Conservation (phyloP, 495 filamentous ascomycete genomes). For the Zalerion maritima region DNA sequence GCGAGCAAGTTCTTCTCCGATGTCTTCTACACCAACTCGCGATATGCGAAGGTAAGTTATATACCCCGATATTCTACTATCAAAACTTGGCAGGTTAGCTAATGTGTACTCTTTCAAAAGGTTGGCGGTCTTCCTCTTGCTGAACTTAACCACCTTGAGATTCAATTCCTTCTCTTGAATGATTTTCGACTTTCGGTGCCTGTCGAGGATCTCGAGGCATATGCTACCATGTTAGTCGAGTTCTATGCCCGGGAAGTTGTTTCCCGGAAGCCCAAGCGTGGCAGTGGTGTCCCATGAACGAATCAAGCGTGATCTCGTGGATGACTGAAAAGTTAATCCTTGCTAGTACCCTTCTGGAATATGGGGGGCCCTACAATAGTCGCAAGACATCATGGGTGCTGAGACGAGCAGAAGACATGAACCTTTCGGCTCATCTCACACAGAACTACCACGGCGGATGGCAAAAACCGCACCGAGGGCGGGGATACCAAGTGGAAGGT, state of each 20-base stretch:
- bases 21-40: conserved; percentile 97
- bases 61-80: conserved; percentile 1
- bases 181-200: conserved; percentile 92
- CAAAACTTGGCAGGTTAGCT: conserved; percentile 1
- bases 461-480: too few relatives aligned
- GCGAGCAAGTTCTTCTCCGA: conserved; percentile 99
- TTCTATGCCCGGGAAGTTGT: conserved; percentile 93
- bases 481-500: too few relatives aligned
- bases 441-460: too few relatives aligned
- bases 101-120: conserved; percentile 26
- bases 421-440: too few relatives aligned
- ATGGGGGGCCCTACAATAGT: too few relatives aligned
- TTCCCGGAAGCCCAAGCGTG: too few relatives aligned
- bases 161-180: conserved; percentile 93
- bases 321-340: too few relatives aligned
- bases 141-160: conserved; percentile 91
- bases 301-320: too few relatives aligned
- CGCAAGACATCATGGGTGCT: too few relatives aligned
- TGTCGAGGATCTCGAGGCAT: conserved; percentile 90
- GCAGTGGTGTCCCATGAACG: too few relatives aligned
- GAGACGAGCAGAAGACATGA: too few relatives aligned
- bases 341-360: too few relatives aligned
- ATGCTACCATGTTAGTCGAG: conserved; percentile 96
- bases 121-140: conserved; percentile 92
- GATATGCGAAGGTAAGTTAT: conserved; percentile 88